Evolutionary conservation across 73 alveolate genomes (phyloP), one percentile per base, ranked within the genome.

Genomic region (Uronychia setigera): DNA sequence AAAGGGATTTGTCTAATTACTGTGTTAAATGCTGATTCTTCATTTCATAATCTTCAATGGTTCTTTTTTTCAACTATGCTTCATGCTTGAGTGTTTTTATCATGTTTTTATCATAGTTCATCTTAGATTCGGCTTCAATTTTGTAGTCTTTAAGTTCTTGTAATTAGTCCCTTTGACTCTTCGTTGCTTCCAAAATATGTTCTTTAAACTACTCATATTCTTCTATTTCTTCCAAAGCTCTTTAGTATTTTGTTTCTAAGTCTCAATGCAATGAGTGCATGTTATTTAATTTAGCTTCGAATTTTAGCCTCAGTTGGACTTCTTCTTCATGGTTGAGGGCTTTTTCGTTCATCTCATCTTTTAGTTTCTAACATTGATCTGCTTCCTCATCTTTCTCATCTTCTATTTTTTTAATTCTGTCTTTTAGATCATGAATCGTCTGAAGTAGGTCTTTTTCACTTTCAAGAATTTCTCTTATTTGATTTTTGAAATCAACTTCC

Each of bases 291-390:
- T 84, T 84, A 0, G 91, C 27, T 35, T 89, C 95, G 76, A 89
- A 89, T 78, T 79, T 58, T 29, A 89, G 84, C 33, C 95, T 58
- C 79, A 89, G 80, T 35, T 76, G 86, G 35, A 89, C 92, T 80
- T 89, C 95, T 74, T 89, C 90, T 67, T 89, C 95, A 80, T 89
- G 95, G 34, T 84, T 84, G 35, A 76, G 75, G 19, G 60, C 30
- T 29, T 84, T 84, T n/a, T 26, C 32, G 84, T 5, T 32, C 26
- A 35, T 28, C 77, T 84, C 91, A 11, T 84, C 91, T 77, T 84
- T 81, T 0, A 84, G 77, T 29, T 84, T 84, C 57, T 26, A 35
- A 1, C 91, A n/a, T 0, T 59, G 1, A 1, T 59, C n/a, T 33
- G 31, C 77, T 77, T 84, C 91, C 35, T 76, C 77, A 0, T 35